Conservation (phyloP, 1,284 basidiomycete species). For the Ustanciosporium gigantosporum region DNA sequence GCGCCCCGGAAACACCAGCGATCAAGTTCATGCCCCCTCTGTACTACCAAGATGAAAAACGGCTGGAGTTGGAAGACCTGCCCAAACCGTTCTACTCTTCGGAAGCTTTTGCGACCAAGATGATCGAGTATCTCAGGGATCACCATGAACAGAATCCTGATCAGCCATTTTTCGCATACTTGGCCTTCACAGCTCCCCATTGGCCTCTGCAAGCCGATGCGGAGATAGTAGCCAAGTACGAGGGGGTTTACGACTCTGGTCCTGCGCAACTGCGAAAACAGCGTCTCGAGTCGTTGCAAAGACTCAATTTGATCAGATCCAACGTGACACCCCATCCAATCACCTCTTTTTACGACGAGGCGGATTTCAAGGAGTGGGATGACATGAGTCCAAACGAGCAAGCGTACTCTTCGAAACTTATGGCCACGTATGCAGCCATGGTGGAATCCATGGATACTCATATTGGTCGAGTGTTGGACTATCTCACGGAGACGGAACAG, state of each 20-base stretch:
- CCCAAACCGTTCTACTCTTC: conserved; percentile 38
- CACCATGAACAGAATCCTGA: background rate
- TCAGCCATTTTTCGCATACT: conserved; percentile 36
- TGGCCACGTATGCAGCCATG: conserved; percentile 61
- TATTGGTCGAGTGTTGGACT: conserved; percentile 48
- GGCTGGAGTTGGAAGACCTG: conserved; percentile 5
- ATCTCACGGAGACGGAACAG: conserved; percentile 36
- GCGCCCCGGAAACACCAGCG: conserved; percentile 5
- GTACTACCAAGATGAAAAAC: conserved; percentile 11
- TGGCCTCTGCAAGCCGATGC: conserved; percentile 42
- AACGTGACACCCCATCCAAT: conserved; percentile 37
- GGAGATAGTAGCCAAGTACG: conserved; percentile 44
- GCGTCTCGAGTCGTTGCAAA: conserved; percentile 42
- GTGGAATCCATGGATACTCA: conserved; percentile 58
- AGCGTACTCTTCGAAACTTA: conserved; percentile 32
- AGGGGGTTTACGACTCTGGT: conserved; percentile 54
- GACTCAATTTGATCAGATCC: conserved; percentile 43
- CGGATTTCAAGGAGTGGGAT: conserved; percentile 45
- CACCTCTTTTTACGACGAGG: conserved; percentile 16
- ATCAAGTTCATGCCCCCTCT: conserved; percentile 22
- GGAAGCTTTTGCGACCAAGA: conserved; percentile 22
- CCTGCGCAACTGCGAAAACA: conserved; percentile 47
- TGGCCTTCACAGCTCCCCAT: conserved; percentile 42
- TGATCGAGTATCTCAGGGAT: conserved; percentile 14
- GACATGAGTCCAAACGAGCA: conserved; percentile 42